Evolutionary conservation across 2,329 filamentous ascomycete genomes (phyloP).

Genomic region (Pseudopyrenochaeta lycopersici): DNA sequence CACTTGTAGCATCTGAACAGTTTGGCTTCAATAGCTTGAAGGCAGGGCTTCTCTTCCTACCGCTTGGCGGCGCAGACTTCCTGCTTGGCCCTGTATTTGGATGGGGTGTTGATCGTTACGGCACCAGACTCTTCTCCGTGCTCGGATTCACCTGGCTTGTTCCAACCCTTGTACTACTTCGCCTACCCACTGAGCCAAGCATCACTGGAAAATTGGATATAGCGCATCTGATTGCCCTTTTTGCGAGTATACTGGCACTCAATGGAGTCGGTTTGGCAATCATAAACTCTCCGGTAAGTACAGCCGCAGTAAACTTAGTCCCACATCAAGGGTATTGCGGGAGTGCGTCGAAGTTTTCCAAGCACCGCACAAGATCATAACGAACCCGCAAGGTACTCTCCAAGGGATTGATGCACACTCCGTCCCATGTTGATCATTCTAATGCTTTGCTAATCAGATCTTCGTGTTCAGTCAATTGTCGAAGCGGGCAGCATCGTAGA

Average conservation of each 20-base stretch:
- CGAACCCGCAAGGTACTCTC: too few species aligned
- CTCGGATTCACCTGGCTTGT: conserved; percentile 55
- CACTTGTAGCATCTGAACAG: conserved; percentile 53
- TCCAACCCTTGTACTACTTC: conserved; percentile 54
- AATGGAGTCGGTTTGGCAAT: conserved; percentile 61
- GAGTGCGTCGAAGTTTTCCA: too few species aligned
- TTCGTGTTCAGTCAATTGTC: conserved; percentile 54
- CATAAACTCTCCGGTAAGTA: neutral
- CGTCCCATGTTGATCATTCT: too few species aligned
- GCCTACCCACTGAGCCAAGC: conserved; percentile 44
- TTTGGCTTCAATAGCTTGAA: conserved; percentile 56
- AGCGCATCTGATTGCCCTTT: conserved; percentile 54
- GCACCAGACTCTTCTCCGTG: conserved; percentile 54
- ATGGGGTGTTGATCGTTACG: conserved; percentile 58
- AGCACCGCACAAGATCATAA: too few species aligned
- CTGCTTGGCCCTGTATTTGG: conserved; percentile 58
- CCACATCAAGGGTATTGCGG: neutral
- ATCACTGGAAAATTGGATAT: conserved; percentile 25
- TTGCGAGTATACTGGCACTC: conserved; percentile 56
- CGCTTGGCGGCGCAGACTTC: conserved; percentile 55
- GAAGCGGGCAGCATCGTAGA: conserved; percentile 66
- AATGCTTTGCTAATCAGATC: too few species aligned
- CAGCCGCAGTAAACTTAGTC: neutral
- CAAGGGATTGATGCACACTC: too few species aligned
- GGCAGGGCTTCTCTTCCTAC: conserved; percentile 57